Conservation (phyloP, 768 basidiomycete genomes). For the Termitomyces sp. region DNA sequence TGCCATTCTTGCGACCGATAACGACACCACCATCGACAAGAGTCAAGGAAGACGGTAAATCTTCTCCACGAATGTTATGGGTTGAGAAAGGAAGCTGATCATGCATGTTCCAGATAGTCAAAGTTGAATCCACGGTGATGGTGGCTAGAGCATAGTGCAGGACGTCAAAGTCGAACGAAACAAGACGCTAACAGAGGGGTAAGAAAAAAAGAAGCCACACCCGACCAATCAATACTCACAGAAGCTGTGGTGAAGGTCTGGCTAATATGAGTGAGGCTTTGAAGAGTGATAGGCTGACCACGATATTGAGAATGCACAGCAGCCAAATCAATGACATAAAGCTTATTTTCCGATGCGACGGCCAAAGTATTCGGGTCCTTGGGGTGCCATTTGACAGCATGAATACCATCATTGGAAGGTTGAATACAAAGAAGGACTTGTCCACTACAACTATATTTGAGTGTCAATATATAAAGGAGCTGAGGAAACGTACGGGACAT, state of each 20-base stretch:
- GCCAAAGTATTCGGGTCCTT: slow-evolving; percentile 76
- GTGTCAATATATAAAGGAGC: background rate
- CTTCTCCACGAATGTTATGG: slow-evolving; percentile 74
- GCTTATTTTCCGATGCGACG: slow-evolving; percentile 72
- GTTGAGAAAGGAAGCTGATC: slow-evolving; percentile 73
- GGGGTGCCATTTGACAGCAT: slow-evolving; percentile 86
- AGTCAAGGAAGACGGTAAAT: slow-evolving; percentile 74
- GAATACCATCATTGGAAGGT: slow-evolving; percentile 54
- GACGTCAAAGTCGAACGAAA: slow-evolving; percentile 83
- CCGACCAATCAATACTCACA: slow-evolving; percentile 35
- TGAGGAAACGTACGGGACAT: slow-evolving; percentile 63
- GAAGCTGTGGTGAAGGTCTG: slow-evolving; percentile 66
- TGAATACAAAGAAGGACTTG: slow-evolving; percentile 62
- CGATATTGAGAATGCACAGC: slow-evolving; percentile 50
- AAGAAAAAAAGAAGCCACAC: background rate
- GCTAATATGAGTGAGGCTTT: slow-evolving; percentile 63
- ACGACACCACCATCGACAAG: slow-evolving; percentile 86
- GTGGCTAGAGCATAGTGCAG: slow-evolving; percentile 72
- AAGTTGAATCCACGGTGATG: slow-evolving; percentile 75
- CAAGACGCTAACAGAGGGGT: slow-evolving; percentile 47
- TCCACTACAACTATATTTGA: slow-evolving; percentile 38
- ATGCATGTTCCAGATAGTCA: slow-evolving; percentile 78
- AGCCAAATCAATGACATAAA: slow-evolving; percentile 71
- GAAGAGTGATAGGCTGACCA: slow-evolving; percentile 61
- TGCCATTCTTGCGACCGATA: slow-evolving; percentile 79